These are phyloP conservation scores for Zopfochytrium polystomum DNA, from an alignment of 371 early-diverging fungal species.

Conservation along the genomic window DNA sequence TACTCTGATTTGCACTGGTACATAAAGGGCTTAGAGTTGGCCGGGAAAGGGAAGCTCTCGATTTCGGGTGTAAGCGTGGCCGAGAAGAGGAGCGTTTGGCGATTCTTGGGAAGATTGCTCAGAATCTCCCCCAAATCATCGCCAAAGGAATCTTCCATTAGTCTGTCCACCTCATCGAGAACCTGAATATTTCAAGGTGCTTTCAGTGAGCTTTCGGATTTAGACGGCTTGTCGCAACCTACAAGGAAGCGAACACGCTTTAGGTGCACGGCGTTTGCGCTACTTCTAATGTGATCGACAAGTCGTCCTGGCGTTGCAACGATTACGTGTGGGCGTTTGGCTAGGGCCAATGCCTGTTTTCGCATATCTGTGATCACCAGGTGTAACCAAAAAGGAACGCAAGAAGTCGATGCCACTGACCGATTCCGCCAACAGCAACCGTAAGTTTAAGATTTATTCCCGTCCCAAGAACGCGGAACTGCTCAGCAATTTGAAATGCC, in stretches of 20 bases:
- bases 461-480: constrained; percentile 87
- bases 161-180: constrained; percentile 89
- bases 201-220: not conserved
- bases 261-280: constrained; percentile 64
- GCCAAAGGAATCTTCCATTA: constrained; percentile 81
- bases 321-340: constrained; percentile 88
- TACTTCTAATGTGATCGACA: constrained; percentile 86
- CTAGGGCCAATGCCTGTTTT: constrained; percentile 82
- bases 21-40: constrained; percentile 67
- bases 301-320: constrained; percentile 98
- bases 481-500: constrained; percentile 96
- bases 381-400: no score
- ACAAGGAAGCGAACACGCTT: constrained; percentile 47
- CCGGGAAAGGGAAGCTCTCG: constrained; percentile 35
- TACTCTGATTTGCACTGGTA: constrained; percentile 68
- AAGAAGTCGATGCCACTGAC: no score
- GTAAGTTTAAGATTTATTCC: constrained; percentile 79
- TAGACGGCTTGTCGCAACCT: constrained; percentile 4
- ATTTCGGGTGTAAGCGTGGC: constrained; percentile 94
- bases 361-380: no score
- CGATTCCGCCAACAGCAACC: constrained; percentile 95
- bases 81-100: constrained; percentile 91
- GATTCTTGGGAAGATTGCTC: constrained; percentile 67
- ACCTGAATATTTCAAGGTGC: constrained; percentile 59
- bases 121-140: constrained; percentile 81